A percentile compares a stretch with the other conserved stretches of the same genome.
Conservation (phyloP, 164 flowering plant genomes). For the Buxus sempervirens region DNA sequence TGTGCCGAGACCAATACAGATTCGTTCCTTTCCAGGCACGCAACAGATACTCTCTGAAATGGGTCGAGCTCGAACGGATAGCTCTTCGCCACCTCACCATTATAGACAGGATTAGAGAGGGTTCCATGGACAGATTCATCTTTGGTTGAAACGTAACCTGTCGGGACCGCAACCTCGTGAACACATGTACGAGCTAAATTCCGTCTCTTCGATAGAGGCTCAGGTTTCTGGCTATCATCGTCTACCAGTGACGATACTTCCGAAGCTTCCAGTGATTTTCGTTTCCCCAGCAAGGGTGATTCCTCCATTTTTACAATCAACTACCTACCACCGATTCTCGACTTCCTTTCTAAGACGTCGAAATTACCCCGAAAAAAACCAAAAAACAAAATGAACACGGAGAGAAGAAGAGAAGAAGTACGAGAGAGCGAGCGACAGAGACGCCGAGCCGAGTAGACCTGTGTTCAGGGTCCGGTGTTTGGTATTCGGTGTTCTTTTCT, state of each 20-base stretch:
- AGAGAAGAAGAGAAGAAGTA: not conserved
- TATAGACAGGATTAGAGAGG: constrained; percentile 58
- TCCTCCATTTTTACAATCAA: constrained; percentile 25
- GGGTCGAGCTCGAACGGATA: constrained; percentile 82
- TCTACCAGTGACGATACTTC: constrained; percentile 2
- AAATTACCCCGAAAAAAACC: not conserved
- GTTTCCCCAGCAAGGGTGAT: constrained; percentile 27
- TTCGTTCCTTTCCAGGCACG: constrained; percentile 87
- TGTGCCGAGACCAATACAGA: constrained; percentile 93
- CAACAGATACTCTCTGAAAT: constrained; percentile 79
- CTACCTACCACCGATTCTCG: not conserved
- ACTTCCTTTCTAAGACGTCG: no score
- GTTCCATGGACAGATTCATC: constrained; percentile 70
- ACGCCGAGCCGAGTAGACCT: no score
- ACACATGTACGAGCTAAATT: constrained; percentile 62
- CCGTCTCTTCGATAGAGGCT: constrained; percentile 19
- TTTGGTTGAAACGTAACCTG: constrained; percentile 41
- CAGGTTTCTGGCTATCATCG: constrained; percentile 10
- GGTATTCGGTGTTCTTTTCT: not conserved
- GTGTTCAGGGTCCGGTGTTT: not conserved
- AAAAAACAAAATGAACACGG: not conserved
- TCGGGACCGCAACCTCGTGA: constrained; percentile 92
- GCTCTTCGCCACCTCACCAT: constrained; percentile 71
- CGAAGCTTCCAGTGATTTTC: constrained; percentile 22
- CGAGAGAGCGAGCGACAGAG: no score